A percentile compares a stretch with the other conserved stretches of the same genome.
These are phyloP conservation scores for Aspergillus texensis DNA, from an alignment of 2,329 filamentous ascomycete genomes.

Conservation along the genomic window DNA sequence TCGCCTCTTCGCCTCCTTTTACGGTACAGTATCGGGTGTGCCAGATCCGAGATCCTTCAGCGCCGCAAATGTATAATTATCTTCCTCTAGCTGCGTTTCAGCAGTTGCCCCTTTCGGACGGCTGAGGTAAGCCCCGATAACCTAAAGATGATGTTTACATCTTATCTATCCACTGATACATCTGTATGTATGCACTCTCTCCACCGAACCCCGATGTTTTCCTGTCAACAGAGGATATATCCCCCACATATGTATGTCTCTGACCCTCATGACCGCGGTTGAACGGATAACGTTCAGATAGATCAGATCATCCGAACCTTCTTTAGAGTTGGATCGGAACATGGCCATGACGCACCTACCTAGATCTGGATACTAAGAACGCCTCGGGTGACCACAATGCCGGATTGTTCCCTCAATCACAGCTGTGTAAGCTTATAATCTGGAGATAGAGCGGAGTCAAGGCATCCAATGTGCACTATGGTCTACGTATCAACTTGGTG, in stretches of 20 bases:
- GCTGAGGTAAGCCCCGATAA: background rate
- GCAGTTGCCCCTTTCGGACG: background rate
- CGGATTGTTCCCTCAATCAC: background rate
- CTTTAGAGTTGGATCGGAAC: background rate
- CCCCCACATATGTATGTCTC: background rate
- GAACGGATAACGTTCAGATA: background rate
- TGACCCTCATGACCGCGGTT: background rate
- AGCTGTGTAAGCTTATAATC: background rate
- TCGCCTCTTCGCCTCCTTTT: slow-evolving; percentile 7
- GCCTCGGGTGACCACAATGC: background rate
- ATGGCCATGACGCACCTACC: background rate
- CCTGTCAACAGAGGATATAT: background rate
- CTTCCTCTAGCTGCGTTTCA: background rate
- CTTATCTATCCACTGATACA: background rate
- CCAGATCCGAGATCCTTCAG: slow-evolving; percentile 14
- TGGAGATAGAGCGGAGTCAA: background rate
- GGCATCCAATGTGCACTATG: background rate
- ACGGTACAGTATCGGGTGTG: slow-evolving; percentile 19
- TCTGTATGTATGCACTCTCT: background rate
- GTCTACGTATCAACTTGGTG: background rate
- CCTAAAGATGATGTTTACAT: background rate
- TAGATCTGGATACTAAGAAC: background rate
- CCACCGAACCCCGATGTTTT: background rate
- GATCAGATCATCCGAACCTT: background rate
- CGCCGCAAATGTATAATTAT: slow-evolving; percentile 27